These are phyloP conservation scores for Orychophragmus violaceus DNA, from an alignment of 345 rosid genomes.

Conservation along the genomic window DNA sequence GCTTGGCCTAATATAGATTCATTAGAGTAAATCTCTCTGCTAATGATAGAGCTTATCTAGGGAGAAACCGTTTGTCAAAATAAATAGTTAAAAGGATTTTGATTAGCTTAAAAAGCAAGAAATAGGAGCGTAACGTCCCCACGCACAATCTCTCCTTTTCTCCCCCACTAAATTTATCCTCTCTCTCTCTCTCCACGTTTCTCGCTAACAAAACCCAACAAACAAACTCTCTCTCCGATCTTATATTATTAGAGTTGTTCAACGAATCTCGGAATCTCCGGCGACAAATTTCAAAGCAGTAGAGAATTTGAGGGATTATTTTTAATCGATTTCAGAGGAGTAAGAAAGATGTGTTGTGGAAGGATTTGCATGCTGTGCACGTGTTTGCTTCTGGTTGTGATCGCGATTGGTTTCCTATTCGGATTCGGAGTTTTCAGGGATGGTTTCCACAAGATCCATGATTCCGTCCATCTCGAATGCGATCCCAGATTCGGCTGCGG, in stretches of 20 bases:
- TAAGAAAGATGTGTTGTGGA: conserved; percentile 63
- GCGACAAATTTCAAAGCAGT: background rate
- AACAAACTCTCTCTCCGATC: background rate
- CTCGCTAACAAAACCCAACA: conserved; percentile 21
- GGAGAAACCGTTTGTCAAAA: background rate
- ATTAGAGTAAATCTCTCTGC: background rate
- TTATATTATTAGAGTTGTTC: background rate
- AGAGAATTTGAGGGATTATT: background rate
- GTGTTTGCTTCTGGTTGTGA: conserved; percentile 59
- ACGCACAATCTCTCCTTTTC: background rate
- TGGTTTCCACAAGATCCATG: conserved; percentile 72
- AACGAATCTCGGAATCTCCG: conserved; percentile 28
- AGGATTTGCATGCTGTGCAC: conserved; percentile 63
- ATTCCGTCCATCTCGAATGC: conserved; percentile 46
- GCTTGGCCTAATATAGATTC: background rate
- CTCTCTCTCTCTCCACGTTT: conserved; percentile 1
- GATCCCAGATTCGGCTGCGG: conserved; percentile 31
- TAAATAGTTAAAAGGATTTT: background rate
- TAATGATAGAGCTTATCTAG: background rate
- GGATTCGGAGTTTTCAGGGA: conserved; percentile 83
- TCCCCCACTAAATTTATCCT: conserved; percentile 13
- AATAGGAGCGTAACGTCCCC: conserved; percentile 21
- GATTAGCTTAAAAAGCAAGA: conserved; percentile 25
- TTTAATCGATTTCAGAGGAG: background rate
- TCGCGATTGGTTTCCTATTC: conserved; percentile 61